Conservation (phyloP, 2,329 filamentous ascomycete genomes). For the Ascocoryne sarcoides region DNA sequence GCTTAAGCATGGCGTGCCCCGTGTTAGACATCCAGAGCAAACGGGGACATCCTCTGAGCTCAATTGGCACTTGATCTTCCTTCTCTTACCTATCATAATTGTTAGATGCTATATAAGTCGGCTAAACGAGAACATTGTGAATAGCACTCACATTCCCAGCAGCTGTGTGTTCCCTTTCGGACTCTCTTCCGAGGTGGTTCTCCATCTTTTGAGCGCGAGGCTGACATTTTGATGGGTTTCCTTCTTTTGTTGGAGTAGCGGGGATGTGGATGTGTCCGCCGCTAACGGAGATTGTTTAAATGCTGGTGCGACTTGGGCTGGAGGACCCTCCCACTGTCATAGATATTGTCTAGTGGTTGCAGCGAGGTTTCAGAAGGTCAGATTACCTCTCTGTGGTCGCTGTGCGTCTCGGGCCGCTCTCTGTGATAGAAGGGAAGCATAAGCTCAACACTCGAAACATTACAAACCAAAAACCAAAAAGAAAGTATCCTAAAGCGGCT, state of each 20-base stretch:
- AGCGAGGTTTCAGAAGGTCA: not conserved
- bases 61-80: slow-evolving; percentile 44
- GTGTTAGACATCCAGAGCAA: slow-evolving; percentile 39
- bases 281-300: not conserved
- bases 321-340: not conserved
- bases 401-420: not conserved
- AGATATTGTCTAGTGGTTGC: not conserved
- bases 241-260: no score
- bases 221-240: not conserved
- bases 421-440: not conserved
- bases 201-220: slow-evolving; percentile 6
- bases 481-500: not conserved
- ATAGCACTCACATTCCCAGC: slow-evolving; percentile 45
- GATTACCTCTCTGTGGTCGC: not conserved
- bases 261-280: not conserved
- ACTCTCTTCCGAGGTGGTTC: slow-evolving; percentile 25
- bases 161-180: slow-evolving; percentile 45
- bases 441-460: not conserved
- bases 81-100: slow-evolving; percentile 28
- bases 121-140: not conserved
- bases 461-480: not conserved
- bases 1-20: slow-evolving; percentile 28
- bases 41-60: slow-evolving; percentile 29
- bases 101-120: slow-evolving; percentile 1
- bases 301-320: not conserved